Evolutionary conservation across 2,329 filamentous ascomycete genomes (phyloP), one percentile per base, ranked within the genome.

Genomic region (Diaporthe citrichinensis): DNA sequence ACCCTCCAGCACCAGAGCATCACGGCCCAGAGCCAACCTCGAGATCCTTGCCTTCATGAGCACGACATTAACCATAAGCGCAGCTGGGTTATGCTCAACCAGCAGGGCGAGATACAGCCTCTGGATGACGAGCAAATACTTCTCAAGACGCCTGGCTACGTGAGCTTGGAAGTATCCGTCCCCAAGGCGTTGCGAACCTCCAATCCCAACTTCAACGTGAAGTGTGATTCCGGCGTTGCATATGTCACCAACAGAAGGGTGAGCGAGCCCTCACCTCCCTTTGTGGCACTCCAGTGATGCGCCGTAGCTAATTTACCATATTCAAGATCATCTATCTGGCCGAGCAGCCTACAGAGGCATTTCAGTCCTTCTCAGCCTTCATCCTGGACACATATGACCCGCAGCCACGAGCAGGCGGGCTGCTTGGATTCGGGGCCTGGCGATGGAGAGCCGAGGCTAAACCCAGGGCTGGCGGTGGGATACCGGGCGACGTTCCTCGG

Each of bases 21-120:
- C 77, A 84, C 86, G 80, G 84, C 86, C 77, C 85, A 87, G 80
- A 86, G 86, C 84, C 83, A 83, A 74, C 84, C 84, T 71, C 84
- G 87, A 78, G 84, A 83, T 76, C 82, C 81, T 71, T 83, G 80
- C n/a, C 46, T 73, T 77, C 79, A 78, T 61, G 82, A 83, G 72
- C 81, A 84, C 75, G 84, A 89, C 82, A 86, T 89, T 91, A 85
- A 91, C 86, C 86, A 90, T 82, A 84, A 84, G 80, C 84, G 86
- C 82, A 92, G 90, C 81, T 98, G 96, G 96, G 96, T 98, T 61
- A 98, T 98, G 96, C 92, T 98, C 81, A 92, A 93, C 81, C 90
- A 93, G 81, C 83, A 87, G 55, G 88, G 89, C 79, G 92, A 93
- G 76, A 97, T 98, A 85, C 93, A 97, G 82, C 94, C 94, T 81